Base-by-base conservation (phyloP, 176 grass and related monocot species). In the Hsuehochloa calcarea region DNA sequence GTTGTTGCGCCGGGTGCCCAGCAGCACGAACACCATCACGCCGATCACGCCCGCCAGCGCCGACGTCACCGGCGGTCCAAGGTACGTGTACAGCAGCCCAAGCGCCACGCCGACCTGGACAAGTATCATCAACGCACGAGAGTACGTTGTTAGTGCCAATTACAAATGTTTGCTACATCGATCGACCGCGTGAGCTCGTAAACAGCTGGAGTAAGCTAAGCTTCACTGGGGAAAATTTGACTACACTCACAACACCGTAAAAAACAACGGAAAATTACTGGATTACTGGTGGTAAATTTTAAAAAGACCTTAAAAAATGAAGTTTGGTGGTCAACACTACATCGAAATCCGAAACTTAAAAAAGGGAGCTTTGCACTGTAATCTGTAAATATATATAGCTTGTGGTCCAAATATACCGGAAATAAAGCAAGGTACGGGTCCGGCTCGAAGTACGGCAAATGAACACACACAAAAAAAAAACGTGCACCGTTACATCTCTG, bases 1-100 rank as follows among this genome's bases (percentile, higher is more conserved):
- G 90, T 99, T 99, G 90, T 99, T 99, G 35, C 96, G 89, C 0
- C 96, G 96, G 10, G 69, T 70, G 65, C 96, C 91, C 1, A 92
- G 67, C 8, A 99, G 73, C 63, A 90, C 88, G 84, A 96, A 94
- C 59, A 90, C 40, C 44, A 95, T 96, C 85, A 92, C 80, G 11
- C 47, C 87, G 4, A 62, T 19, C 4, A 99, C 84, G n/a, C 93
- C 96, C 1, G 84, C 13, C 34, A 91, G 79, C 22, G 96, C 96
- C 40, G 96, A 85, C 43, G 91, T 92, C 68, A 99, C 96, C 47
- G 96, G 89, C 0, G 91, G 89, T 1, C 96, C 96, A 0, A 99
- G 78, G 86, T 96, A 96, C 19, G 46, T 84, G 93, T 93, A 96
- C 27, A 99, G 88, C 1, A 99, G 80, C 8, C 63, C 88, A 4